phyloP scores from a whole-genome alignment of 148 eudicot species.

The Rhododendron ferrugineum region DNA sequence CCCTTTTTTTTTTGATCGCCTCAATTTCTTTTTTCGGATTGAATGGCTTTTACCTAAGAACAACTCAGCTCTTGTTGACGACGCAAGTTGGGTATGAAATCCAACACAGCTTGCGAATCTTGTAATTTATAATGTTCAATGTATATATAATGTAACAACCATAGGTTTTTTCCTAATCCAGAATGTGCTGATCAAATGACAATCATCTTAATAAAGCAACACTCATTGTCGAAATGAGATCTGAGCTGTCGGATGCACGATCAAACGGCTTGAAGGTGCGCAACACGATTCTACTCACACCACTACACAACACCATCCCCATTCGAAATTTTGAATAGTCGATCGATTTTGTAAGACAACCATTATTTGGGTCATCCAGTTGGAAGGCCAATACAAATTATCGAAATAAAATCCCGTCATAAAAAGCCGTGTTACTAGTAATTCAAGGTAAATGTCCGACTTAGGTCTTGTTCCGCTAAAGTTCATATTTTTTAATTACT shows the following conservation, averaged over 20 bases:
- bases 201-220: background rate
- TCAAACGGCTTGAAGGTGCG: too few relatives aligned
- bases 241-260: too few relatives aligned
- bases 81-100: background rate
- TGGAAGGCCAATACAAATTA: background rate
- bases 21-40: too few relatives aligned
- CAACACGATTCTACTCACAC: too few relatives aligned
- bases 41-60: background rate
- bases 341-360: background rate
- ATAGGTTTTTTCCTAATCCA: background rate
- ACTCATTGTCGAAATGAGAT: too few relatives aligned
- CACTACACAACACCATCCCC: too few relatives aligned
- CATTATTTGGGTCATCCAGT: background rate
- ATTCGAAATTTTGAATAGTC: background rate
- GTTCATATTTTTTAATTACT: too few relatives aligned
- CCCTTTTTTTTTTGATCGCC: too few relatives aligned
- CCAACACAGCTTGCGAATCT: background rate
- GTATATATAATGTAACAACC: background rate
- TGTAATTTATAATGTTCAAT: background rate
- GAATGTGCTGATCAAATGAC: background rate
- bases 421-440: background rate
- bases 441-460: too few relatives aligned
- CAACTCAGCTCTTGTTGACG: background rate
- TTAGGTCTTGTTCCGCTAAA: fast-evolving
- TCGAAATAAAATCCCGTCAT: too few relatives aligned